These are phyloP conservation scores for Vigna unguiculata DNA, from an alignment of 306 rosid species.

Conservation along the genomic window DNA sequence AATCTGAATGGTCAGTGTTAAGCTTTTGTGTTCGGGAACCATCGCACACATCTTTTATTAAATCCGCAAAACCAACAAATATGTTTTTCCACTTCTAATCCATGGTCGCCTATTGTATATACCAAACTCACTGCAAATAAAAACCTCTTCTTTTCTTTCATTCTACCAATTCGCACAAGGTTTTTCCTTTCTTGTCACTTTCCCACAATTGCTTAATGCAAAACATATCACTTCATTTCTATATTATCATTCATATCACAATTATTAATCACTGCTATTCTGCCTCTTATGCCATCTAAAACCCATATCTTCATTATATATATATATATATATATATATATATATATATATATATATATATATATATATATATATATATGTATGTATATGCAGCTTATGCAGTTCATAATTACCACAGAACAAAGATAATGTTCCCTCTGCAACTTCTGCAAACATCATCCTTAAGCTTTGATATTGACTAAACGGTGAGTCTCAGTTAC, in stretches of 20 bases:
- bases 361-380: not conserved
- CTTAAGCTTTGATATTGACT: not conserved
- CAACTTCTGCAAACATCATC: not conserved
- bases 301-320: not conserved
- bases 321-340: not conserved
- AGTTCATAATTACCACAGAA: not conserved
- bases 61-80: no score
- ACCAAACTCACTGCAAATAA: not conserved
- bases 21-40: no score
- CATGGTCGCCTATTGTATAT: no score
- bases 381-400: not conserved
- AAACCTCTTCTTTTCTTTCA: not conserved
- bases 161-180: not conserved
- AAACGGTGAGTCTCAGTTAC: not conserved
- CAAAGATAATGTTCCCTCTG: not conserved
- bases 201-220: not conserved
- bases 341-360: not conserved
- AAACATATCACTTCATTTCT: not conserved
- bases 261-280: not conserved
- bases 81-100: no score
- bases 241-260: not conserved
- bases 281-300: conserved; percentile 15
- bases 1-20: no score
- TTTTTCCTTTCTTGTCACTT: not conserved
- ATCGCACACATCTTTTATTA: no score